These are phyloP conservation scores for Dioscorea cayenensis DNA, from an alignment of 116 monocot species.

Conservation along the genomic window DNA sequence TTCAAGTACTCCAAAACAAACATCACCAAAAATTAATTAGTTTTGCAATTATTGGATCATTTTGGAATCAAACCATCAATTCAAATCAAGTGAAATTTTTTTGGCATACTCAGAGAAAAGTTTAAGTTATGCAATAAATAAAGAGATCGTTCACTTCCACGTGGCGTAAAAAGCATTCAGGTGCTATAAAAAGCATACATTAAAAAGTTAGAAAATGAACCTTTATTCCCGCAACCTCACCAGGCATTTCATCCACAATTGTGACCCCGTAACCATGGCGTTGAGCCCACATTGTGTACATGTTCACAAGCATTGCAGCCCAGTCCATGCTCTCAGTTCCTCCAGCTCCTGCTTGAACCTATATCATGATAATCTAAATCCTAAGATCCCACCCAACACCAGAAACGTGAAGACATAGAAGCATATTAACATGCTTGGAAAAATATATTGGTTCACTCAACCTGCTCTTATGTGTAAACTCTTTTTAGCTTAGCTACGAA, in stretches of 20 bases:
- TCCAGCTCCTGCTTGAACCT: constrained; percentile 99
- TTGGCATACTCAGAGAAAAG: too few species aligned
- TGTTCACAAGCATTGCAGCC: constrained; percentile 96
- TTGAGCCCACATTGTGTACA: constrained; percentile 90
- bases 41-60: too few species aligned
- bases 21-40: too few species aligned
- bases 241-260: constrained; percentile 92
- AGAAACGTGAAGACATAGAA: neutral
- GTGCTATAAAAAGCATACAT: neutral
- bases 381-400: constrained; percentile 7
- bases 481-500: neutral
- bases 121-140: too few species aligned
- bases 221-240: constrained; percentile 99
- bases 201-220: constrained; percentile 38
- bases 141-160: too few species aligned
- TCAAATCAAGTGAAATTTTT: too few species aligned
- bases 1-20: too few species aligned
- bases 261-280: constrained; percentile 65
- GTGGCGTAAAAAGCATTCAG: neutral
- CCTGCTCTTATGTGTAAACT: neutral
- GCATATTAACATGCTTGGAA: neutral
- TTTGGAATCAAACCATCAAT: too few species aligned
- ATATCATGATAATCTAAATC: constrained; percentile 10
- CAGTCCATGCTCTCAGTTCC: constrained; percentile 99
- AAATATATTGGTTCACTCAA: neutral